These are phyloP conservation scores for Fraxinus sp. DNA, from an alignment of 305 asterid species.

Conservation along the genomic window DNA sequence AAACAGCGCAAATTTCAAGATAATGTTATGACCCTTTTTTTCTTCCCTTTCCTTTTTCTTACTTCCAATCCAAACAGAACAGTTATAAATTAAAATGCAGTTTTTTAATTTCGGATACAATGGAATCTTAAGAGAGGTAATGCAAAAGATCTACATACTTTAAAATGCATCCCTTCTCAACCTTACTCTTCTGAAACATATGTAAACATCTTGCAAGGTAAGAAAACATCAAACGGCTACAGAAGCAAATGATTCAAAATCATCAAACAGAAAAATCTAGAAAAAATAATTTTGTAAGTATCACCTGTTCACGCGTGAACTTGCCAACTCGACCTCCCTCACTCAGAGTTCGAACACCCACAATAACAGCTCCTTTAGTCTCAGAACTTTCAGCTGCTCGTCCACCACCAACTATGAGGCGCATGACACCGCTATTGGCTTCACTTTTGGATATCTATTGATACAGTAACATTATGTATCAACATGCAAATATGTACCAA, in stretches of 20 bases:
- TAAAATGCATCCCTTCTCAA: neutral
- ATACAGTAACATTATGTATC: conserved; percentile 20
- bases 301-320: conserved; percentile 97
- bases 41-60: conserved; percentile 6
- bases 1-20: conserved; percentile 3
- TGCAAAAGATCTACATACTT: neutral
- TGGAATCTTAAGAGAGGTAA: conserved; percentile 5
- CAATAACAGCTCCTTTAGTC: conserved; percentile 85
- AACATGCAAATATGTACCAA: conserved; percentile 17
- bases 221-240: neutral
- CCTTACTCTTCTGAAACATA: neutral
- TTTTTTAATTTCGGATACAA: neutral
- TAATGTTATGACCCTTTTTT: neutral
- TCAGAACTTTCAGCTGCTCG: conserved; percentile 88
- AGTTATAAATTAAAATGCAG: conserved; percentile 1
- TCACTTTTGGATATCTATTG: conserved; percentile 77
- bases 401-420: conserved; percentile 99
- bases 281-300: conserved; percentile 13
- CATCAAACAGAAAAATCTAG: neutral
- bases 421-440: conserved; percentile 98
- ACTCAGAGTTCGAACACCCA: conserved; percentile 96
- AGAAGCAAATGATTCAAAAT: conserved; percentile 14
- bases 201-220: conserved; percentile 1
- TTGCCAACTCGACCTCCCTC: conserved; percentile 98
- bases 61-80: neutral